Conservation (phyloP, 495 filamentous ascomycete species). For the Penicillium egyptiacum region DNA sequence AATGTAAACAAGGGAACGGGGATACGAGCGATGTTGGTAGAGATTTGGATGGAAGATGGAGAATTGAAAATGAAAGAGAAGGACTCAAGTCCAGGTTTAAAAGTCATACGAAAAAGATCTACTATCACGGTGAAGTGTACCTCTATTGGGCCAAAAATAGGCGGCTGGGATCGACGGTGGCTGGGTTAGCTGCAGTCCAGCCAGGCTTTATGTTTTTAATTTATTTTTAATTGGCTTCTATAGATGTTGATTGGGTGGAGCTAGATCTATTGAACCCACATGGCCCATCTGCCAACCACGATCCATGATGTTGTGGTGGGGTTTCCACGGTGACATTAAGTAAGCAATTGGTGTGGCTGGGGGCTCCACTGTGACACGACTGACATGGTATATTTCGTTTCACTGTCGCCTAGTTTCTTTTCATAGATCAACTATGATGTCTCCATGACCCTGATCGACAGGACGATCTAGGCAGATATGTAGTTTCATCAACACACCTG, state of each 20-base stretch:
- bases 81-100: constrained; percentile 20
- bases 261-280: background rate
- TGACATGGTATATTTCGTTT: background rate
- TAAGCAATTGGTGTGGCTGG: constrained; percentile 27
- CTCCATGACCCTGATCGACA: constrained; percentile 1
- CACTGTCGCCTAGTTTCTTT: constrained; percentile 31
- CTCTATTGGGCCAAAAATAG: constrained; percentile 24
- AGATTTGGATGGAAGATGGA: constrained; percentile 8
- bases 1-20: constrained; percentile 4
- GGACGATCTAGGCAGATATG: background rate
- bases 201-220: constrained; percentile 12
- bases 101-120: constrained; percentile 15
- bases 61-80: background rate
- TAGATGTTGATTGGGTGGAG: background rate
- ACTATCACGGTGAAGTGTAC: constrained; percentile 2
- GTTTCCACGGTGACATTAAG: constrained; percentile 8
- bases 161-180: constrained; percentile 33
- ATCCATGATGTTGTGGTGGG: constrained; percentile 4
- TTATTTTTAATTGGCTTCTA: background rate
- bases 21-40: background rate
- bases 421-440: constrained; percentile 21
- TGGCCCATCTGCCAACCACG: constrained; percentile 12
- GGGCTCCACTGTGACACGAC: constrained; percentile 19
- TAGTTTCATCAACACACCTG: background rate
- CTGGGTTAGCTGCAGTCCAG: constrained; percentile 24